Conservation (phyloP, 139 green algal species). For the Auxenochlorella pyrenoidosa region DNA sequence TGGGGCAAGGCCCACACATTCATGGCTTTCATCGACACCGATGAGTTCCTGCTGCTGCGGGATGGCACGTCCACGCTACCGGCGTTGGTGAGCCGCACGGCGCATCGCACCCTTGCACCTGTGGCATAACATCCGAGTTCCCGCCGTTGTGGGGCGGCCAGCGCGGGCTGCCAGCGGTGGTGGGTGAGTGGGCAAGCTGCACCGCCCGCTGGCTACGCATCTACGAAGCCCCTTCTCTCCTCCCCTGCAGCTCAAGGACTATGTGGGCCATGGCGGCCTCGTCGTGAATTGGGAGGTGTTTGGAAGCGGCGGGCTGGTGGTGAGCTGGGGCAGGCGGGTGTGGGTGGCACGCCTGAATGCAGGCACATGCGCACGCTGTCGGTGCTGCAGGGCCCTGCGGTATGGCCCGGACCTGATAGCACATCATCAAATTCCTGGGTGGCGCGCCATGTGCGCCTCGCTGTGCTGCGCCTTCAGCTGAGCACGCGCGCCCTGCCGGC, state of each 20-base stretch:
- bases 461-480: neutral
- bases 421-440: too few relatives aligned
- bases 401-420: too few relatives aligned
- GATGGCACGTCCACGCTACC: constrained; percentile 36
- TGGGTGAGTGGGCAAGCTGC: neutral
- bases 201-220: neutral
- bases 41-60: constrained; percentile 61
- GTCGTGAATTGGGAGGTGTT: constrained; percentile 65
- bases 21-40: constrained; percentile 65
- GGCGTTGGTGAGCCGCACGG: constrained; percentile 18
- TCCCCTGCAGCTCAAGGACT: constrained; percentile 33
- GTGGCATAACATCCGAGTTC: neutral
- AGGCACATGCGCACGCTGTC: too few relatives aligned
- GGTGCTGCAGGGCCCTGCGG: too few relatives aligned
- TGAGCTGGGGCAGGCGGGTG: neutral
- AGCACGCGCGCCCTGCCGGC: neutral
- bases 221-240: neutral
- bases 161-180: too few relatives aligned
- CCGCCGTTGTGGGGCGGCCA: neutral
- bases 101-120: neutral
- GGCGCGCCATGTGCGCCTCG: neutral
- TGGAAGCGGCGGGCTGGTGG: constrained; percentile 48
- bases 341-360: neutral
- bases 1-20: constrained; percentile 40
- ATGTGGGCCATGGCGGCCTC: constrained; percentile 49